A percentile compares a stretch with the other conserved stretches of the same genome.
These are phyloP conservation scores for Aspergillus fijiensis DNA, from an alignment of 2,329 filamentous ascomycete species.

Conservation along the genomic window DNA sequence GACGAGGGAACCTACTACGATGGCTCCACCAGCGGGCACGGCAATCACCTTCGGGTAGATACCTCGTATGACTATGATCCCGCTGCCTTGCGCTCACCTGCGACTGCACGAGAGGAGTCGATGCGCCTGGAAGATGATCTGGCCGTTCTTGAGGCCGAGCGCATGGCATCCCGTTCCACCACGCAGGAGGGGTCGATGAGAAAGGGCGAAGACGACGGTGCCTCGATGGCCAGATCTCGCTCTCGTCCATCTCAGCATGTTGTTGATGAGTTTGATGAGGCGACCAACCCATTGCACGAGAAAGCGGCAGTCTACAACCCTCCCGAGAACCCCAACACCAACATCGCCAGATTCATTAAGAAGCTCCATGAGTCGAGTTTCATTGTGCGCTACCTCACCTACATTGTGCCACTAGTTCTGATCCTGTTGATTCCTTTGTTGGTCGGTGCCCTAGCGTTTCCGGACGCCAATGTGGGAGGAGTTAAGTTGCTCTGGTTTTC, in stretches of 20 bases:
- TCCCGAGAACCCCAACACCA: conserved; percentile 61
- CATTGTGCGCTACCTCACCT: conserved; percentile 68
- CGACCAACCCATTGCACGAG: conserved; percentile 69
- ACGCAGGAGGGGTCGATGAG: conserved; percentile 27
- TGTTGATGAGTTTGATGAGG: conserved; percentile 65
- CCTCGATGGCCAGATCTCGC: conserved; percentile 53
- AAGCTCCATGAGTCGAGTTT: conserved; percentile 64
- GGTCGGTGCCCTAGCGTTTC: conserved; percentile 61
- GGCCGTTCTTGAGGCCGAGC: conserved; percentile 63
- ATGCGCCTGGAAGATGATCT: conserved; percentile 66
- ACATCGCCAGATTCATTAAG: conserved; percentile 64
- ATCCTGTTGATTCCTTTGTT: conserved; percentile 68
- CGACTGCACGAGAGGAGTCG: conserved; percentile 59
- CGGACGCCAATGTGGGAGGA: conserved; percentile 66
- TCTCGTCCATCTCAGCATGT: conserved; percentile 57
- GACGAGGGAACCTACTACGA: conserved; percentile 36
- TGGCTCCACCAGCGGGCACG: conserved; percentile 10
- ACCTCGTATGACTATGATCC: conserved; percentile 24
- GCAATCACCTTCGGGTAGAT: conserved; percentile 27
- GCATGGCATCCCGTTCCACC: conserved; percentile 52
- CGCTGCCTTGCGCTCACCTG: conserved; percentile 47
- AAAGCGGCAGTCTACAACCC: conserved; percentile 65
- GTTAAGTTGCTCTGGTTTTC: conserved; percentile 86
- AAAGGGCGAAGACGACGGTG: conserved; percentile 38
- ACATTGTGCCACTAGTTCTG: conserved; percentile 65